A percentile compares a stretch with the other conserved stretches of the same genome.
Evolutionary conservation across 2,329 filamentous ascomycete genomes (phyloP).

Genomic region (Paraphaeosphaeria minitans): DNA sequence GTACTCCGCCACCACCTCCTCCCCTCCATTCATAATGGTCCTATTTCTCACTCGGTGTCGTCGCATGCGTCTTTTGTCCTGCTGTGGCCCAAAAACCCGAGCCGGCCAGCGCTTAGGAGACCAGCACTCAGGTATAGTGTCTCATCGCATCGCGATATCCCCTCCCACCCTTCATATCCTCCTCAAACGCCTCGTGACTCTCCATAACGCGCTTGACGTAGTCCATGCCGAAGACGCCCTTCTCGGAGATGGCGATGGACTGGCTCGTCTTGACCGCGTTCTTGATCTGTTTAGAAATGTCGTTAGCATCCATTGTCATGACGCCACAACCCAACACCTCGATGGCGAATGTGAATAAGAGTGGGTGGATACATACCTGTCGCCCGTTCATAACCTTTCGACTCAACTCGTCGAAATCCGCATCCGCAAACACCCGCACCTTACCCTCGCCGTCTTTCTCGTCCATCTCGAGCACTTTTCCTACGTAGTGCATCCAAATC

Average conservation of each 20-base stretch:
- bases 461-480: constrained; percentile 63
- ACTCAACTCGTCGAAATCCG: constrained; percentile 70
- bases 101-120: too few relatives aligned
- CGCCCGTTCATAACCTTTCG: constrained; percentile 72
- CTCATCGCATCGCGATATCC: constrained; percentile 86
- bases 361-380: constrained; percentile 55
- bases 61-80: neutral
- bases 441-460: constrained; percentile 51
- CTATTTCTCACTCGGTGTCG: neutral
- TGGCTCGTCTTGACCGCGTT: constrained; percentile 85
- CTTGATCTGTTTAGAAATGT: constrained; percentile 90
- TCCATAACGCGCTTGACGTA: constrained; percentile 85
- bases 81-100: too few relatives aligned
- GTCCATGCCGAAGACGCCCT: constrained; percentile 72
- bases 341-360: neutral
- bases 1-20: neutral
- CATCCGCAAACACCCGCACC: constrained; percentile 63
- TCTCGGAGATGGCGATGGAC: constrained; percentile 78
- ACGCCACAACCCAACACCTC: too few relatives aligned
- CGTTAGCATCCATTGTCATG: too few relatives aligned
- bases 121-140: constrained; percentile 68
- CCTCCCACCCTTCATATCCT: constrained; percentile 78
- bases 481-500: constrained; percentile 85
- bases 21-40: neutral
- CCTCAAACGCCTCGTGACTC: constrained; percentile 80